Evolutionary conservation across 129 eudicot genomes (phyloP).

Genomic region (Helianthus tuberosus): DNA sequence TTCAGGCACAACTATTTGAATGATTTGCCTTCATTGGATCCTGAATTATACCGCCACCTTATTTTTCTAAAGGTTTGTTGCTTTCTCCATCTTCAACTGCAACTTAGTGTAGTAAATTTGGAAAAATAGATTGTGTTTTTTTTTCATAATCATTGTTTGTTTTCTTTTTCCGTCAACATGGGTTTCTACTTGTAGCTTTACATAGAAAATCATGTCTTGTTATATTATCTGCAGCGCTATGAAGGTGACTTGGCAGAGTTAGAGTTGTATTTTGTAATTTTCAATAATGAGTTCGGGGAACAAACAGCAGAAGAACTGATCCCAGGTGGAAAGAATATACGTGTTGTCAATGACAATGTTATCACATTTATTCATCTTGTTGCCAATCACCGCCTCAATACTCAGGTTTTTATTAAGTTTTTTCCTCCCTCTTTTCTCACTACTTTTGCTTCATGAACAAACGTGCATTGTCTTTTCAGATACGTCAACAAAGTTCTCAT

Average conservation of each 20-base stretch:
- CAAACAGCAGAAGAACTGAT: slow-evolving; percentile 88
- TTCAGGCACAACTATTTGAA: slow-evolving; percentile 92
- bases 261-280: slow-evolving; percentile 88
- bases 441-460: slow-evolving; percentile 13
- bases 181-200: not conserved
- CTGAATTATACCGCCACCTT: slow-evolving; percentile 96
- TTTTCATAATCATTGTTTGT: not conserved
- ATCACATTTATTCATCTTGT: slow-evolving; percentile 91
- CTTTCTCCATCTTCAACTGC: slow-evolving; percentile 14
- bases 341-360: slow-evolving; percentile 87
- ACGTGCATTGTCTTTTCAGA: slow-evolving; percentile 48
- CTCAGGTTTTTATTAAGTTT: slow-evolving; percentile 55
- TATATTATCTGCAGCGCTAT: slow-evolving; percentile 60
- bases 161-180: not conserved
- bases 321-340: slow-evolving; percentile 76
- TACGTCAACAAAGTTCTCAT: slow-evolving; percentile 95
- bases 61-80: slow-evolving; percentile 75
- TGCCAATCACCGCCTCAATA: slow-evolving; percentile 91
- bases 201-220: not conserved
- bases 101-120: slow-evolving; percentile 1
- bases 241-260: slow-evolving; percentile 75
- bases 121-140: not conserved
- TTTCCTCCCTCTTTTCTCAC: not conserved
- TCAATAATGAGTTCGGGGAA: slow-evolving; percentile 93
- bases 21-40: slow-evolving; percentile 96